Base-by-base conservation (phyloP, 148 eudicot species). In the Nyssa sinensis region DNA sequence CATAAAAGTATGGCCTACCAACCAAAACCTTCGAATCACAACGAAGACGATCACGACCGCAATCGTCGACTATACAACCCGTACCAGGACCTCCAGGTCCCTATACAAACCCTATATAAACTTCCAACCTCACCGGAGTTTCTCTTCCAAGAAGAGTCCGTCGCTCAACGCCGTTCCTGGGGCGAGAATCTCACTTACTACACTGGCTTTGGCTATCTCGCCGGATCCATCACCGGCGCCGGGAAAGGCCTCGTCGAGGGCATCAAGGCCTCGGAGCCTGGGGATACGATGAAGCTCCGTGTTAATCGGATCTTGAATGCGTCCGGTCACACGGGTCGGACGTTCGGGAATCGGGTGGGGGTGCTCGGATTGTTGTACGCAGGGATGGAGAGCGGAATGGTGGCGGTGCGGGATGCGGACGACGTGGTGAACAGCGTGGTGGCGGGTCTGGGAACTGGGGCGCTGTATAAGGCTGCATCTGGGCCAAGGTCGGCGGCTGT, bases 391-490 rank as follows among this genome's bases (percentile, higher is more conserved):
- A 91, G 93, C 62, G 97, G 92, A n/a, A 79, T 94, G 74, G 89
- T 87, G 21, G 80, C 81, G 14, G 7, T 78, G 24, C 87, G 95
- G 72, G 98, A 88, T 71, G 78, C 90, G 12, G 98, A 94, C 73
- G 98, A 94, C 73, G 79, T 87, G 17, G 3, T 84, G 23, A 94
- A 90, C 55, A 90, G 97, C 69, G 90, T 94, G 49, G 97, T 77
- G 72, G 97, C 97, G 34, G 98, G 98, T 14, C 76, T 94, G 62
- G 89, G 90, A 13, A 94, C 98, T 0, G 98, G 98, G 1, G 98
- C 80, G 3, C 58, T 94, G 0, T 94, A 81, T 60, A 87, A 80
- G 91, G 98, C 98, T 29, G 97, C 97, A 34, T 66, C 87, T 0
- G 97, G 97, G 9, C 86, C 84, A 17, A 78, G 91, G 70, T 89